Base-by-base conservation (phyloP, 2,329 filamentous ascomycete genomes). In the Cladophialophora immunda region DNA sequence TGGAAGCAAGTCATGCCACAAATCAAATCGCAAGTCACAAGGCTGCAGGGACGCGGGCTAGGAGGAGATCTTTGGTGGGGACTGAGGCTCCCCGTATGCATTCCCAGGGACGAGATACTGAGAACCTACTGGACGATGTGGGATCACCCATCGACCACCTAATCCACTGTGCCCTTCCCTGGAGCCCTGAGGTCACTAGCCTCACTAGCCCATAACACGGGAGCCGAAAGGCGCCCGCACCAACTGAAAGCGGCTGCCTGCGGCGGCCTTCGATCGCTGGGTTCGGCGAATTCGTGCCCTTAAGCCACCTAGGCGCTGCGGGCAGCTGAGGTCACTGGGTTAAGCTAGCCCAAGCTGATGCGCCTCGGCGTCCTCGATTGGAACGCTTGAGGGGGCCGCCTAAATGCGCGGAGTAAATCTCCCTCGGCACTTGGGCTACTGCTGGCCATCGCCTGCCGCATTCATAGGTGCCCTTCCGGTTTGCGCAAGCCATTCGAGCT, bases 211-310 rank as follows among this genome's bases (percentile, higher is more conserved):
- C 17, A 19, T 50, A 50, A 25, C 19, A 50, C 41, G 41, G 57
- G 41, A 41, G 57, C 38, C 36, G 41, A 50, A 47, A 25, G 15
- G 36, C 15, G n/a, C n/a, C 38, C 25, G 57, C 7, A 50, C 57
- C 57, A 59, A 50, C 57, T 38, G 29, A 45, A 59, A 59, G 29
- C 15, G 17, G 57, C 15, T 34, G 57, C 38, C 27, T 32, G 38
- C 9, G 17, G 27, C 36, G 27, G 38, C 27, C 45, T 50, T 27
- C 1, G 19, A 27, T 50, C 19, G 19, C 45, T 50, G 45, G 45
- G 19, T 25, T 13, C 45, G 45, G 22, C 45, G 5, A 25, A 50
- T 27, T 50, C 19, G 15, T 50, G 45, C 22, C 8, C 45, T 25
- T 9, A 3, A 50, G 38, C 57, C 57, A 59, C 29, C 15, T n/a